A percentile compares a stretch with the other conserved stretches of the same genome.
phyloP scores from a whole-genome alignment of 2,329 filamentous ascomycete species.

The Triangularia verruculosa region DNA sequence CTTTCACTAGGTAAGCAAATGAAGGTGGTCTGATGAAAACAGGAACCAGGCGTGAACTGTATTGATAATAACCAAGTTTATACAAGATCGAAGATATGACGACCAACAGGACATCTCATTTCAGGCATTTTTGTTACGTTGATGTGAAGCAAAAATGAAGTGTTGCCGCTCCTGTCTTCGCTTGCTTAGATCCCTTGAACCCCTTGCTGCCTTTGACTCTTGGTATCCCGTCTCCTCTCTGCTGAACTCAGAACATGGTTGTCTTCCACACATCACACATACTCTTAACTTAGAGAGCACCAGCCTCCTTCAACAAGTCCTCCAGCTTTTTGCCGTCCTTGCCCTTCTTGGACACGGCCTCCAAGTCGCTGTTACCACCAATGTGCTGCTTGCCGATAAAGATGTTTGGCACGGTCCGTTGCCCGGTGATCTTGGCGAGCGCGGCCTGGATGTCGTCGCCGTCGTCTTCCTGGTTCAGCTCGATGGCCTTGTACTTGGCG shows the following conservation, averaged over 20 bases:
- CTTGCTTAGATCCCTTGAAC: background rate
- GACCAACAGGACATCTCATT: background rate
- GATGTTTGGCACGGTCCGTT: slow-evolving; percentile 92
- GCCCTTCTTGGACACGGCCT: slow-evolving; percentile 48
- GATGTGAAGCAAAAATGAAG: background rate
- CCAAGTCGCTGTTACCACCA: slow-evolving; percentile 89
- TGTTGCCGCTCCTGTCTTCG: background rate
- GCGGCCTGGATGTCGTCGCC: slow-evolving; percentile 79
- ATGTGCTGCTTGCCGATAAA: slow-evolving; percentile 91
- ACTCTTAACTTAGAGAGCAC: slow-evolving; percentile 34
- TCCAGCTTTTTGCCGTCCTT: slow-evolving; percentile 65
- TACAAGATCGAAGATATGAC: background rate
- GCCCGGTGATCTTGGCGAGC: slow-evolving; percentile 73
- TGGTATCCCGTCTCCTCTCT: slow-evolving; percentile 10
- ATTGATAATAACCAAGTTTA: background rate
- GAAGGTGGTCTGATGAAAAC: background rate
- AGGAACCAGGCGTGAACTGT: background rate
- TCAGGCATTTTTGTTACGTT: background rate
- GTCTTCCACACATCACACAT: background rate
- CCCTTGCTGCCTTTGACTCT: background rate
- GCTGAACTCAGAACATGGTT: background rate
- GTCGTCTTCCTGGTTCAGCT: slow-evolving; percentile 84
- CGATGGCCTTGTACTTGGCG: slow-evolving; percentile 71
- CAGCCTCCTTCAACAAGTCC: slow-evolving; percentile 41
- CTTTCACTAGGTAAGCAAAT: background rate